Base-by-base conservation (phyloP, 176 grass and related monocot species). In the Aegilops speltoides region DNA sequence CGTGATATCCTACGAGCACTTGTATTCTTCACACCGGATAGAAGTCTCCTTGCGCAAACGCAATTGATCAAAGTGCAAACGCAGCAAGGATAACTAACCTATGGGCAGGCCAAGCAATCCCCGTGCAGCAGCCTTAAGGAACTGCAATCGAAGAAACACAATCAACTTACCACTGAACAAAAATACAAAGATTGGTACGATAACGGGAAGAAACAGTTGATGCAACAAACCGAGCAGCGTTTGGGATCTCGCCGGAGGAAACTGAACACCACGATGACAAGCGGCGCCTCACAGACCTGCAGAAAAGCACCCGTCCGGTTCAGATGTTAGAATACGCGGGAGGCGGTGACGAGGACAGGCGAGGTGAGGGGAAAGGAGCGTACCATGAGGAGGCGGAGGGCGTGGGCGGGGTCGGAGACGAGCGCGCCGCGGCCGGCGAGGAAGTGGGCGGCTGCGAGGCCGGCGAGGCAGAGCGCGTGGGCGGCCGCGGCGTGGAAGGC, bases 311-410 rank as follows among this genome's bases (percentile, higher is more conserved):
- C 64, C 74, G 3, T 24, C 31, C n/a, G n/a, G n/a, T n/a, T n/a
- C n/a, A n/a, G n/a, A n/a, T n/a, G n/a, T n/a, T n/a, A n/a, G n/a
- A n/a, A n/a, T n/a, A n/a, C n/a, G n/a, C n/a, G n/a, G n/a, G n/a
- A n/a, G n/a, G n/a, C n/a, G n/a, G n/a, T n/a, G n/a, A n/a, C n/a
- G n/a, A n/a, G n/a, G n/a, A n/a, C n/a, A n/a, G n/a, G n/a, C n/a
- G n/a, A n/a, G n/a, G n/a, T n/a, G n/a, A n/a, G n/a, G n/a, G 1
- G 33, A 16, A 34, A 16, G 14, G 23, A n/a, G 23, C 32, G 3
- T 86, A 99, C 97, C 68, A 92, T 86, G 76, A 96, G 89, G 82
- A 94, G 79, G 19, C 88, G 85, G 54, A 99, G 94, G 16, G 94
- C 74, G 57, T 20, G 79, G 25, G 85, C 82, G 13, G 93, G 91